phyloP scores from a whole-genome alignment of 768 basidiomycete genomes.

The Dentipellis sp. region DNA sequence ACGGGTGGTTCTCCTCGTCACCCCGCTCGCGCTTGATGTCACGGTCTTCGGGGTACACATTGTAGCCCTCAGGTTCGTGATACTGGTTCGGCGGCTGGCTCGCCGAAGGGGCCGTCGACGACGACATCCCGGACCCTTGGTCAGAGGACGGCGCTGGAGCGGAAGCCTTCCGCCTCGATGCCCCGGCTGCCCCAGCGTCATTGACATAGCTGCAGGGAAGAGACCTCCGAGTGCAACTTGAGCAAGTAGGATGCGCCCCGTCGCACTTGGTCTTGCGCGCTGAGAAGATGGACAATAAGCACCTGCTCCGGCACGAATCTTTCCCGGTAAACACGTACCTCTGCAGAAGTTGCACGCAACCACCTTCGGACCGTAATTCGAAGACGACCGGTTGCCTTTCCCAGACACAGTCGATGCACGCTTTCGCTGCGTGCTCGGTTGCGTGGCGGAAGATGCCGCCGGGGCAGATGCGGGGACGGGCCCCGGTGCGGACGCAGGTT shows the following conservation, averaged over 20 bases:
- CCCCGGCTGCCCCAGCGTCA: conserved; percentile 29
- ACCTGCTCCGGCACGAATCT: not conserved
- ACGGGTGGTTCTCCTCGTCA: conserved; percentile 6
- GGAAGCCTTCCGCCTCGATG: conserved; percentile 16
- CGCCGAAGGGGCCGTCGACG: conserved; percentile 19
- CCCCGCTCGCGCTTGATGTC: conserved; percentile 6
- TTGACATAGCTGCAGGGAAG: conserved; percentile 78
- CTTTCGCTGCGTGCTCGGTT: conserved; percentile 30
- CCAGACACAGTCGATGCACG: conserved; percentile 54
- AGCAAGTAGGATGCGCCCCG: conserved; percentile 77
- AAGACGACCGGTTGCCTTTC: conserved; percentile 45
- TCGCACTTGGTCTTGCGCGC: conserved; percentile 88
- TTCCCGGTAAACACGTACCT: conserved; percentile 36
- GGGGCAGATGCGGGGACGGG: conserved; percentile 10
- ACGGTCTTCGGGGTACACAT: conserved; percentile 5
- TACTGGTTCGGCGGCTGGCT: not conserved
- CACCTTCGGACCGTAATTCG: conserved; percentile 73
- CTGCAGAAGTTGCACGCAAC: conserved; percentile 87
- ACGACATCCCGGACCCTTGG: conserved; percentile 15
- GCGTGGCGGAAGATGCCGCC: conserved; percentile 16
- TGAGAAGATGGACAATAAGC: conserved; percentile 20
- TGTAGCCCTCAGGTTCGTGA: conserved; percentile 6
- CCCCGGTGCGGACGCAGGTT: conserved; percentile 14
- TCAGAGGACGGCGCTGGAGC: conserved; percentile 4
- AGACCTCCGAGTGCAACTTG: conserved; percentile 70